phyloP scores from a whole-genome alignment of 1,284 basidiomycete genomes.

The Bjerkandera adusta region DNA sequence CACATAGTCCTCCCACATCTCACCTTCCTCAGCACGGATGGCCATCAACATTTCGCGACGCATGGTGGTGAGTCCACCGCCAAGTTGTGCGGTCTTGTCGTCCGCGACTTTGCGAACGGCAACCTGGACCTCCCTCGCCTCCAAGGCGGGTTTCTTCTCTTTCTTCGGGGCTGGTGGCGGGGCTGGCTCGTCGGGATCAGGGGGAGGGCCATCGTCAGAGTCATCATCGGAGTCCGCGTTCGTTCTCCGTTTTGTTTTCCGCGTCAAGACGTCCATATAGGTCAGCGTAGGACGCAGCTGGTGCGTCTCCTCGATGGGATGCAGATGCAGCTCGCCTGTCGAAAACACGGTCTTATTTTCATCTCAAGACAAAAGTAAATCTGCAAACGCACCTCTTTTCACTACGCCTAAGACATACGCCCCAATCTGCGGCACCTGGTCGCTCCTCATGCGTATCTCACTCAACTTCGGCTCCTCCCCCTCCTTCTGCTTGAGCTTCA shows the following conservation, averaged over 20 bases:
- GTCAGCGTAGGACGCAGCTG: slow-evolving; percentile 78
- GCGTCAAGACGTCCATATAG: slow-evolving; percentile 68
- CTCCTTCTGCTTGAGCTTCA: slow-evolving; percentile 35
- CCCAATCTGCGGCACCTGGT: slow-evolving; percentile 61
- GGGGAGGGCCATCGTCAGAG: slow-evolving; percentile 74
- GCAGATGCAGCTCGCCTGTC: slow-evolving; percentile 70
- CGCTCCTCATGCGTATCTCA: slow-evolving; percentile 71
- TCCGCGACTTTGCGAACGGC: slow-evolving; percentile 62
- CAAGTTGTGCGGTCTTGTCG: slow-evolving; percentile 50
- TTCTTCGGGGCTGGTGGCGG: slow-evolving; percentile 48
- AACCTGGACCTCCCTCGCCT: slow-evolving; percentile 73
- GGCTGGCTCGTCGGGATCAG: slow-evolving; percentile 69
- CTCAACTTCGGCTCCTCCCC: slow-evolving; percentile 58
- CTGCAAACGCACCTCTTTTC: slow-evolving; percentile 53
- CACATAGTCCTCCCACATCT: slow-evolving; percentile 61
- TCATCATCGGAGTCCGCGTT: slow-evolving; percentile 63
- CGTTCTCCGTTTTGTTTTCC: slow-evolving; percentile 53
- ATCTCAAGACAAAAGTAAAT: not conserved
- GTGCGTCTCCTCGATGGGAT: slow-evolving; percentile 72
- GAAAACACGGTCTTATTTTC: not conserved
- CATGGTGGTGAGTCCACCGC: slow-evolving; percentile 32
- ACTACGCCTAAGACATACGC: slow-evolving; percentile 73
- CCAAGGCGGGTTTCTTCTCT: slow-evolving; percentile 48
- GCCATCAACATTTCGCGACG: slow-evolving; percentile 70
- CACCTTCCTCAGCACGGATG: slow-evolving; percentile 74